Conservation (phyloP, 1,139 yeast genomes). For the Saccharomyces hybrid region DNA sequence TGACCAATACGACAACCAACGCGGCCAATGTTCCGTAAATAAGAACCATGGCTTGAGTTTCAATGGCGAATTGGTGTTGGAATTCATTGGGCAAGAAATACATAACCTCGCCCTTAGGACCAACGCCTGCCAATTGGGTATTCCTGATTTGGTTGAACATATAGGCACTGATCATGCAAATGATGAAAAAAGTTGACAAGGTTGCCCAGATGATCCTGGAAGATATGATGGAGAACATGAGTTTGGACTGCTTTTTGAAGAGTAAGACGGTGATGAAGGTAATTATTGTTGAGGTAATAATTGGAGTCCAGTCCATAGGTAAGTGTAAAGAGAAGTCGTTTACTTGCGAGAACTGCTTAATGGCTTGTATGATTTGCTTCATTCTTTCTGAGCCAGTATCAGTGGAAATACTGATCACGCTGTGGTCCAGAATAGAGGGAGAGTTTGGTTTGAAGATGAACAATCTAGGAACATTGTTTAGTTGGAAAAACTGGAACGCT, state of each 20-base stretch:
- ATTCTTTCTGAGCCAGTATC: slow-evolving; percentile 21
- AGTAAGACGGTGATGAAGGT: slow-evolving; percentile 27
- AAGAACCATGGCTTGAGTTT: slow-evolving; percentile 66
- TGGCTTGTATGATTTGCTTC: slow-evolving; percentile 12
- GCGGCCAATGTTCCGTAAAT: slow-evolving; percentile 53
- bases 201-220: slow-evolving; percentile 61
- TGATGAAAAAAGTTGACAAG: slow-evolving; percentile 45
- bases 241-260: slow-evolving; percentile 27
- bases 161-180: slow-evolving; percentile 79
- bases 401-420: slow-evolving; percentile 7
- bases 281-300: slow-evolving; percentile 38
- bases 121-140: slow-evolving; percentile 58
- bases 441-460: slow-evolving; percentile 50
- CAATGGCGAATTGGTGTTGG: slow-evolving; percentile 70
- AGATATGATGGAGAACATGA: slow-evolving; percentile 30
- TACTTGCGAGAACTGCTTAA: slow-evolving; percentile 29
- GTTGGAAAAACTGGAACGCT: slow-evolving; percentile 47
- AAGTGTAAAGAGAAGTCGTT: slow-evolving; percentile 40
- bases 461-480: slow-evolving; percentile 75
- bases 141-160: slow-evolving; percentile 87
- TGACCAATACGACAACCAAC: slow-evolving; percentile 42
- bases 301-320: slow-evolving; percentile 50
- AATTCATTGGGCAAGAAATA: slow-evolving; percentile 61
- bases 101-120: slow-evolving; percentile 46
- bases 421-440: background rate